Conservation (phyloP, 164 flowering plant species). For the Tetrastigma voinierianum region DNA sequence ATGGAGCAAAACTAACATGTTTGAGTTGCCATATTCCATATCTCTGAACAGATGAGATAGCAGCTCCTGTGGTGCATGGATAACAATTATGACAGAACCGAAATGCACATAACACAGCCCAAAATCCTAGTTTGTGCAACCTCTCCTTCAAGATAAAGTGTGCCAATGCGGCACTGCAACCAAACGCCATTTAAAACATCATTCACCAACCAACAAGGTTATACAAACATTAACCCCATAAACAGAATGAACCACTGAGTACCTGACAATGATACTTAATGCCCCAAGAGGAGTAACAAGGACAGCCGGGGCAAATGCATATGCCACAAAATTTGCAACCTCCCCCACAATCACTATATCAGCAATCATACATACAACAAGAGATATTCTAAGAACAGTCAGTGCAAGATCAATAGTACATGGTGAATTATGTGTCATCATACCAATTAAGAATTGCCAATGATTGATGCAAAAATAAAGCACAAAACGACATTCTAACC, state of each 20-base stretch:
- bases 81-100: conserved; percentile 76
- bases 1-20: conserved; percentile 37
- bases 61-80: conserved; percentile 86
- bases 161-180: conserved; percentile 74
- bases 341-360: conserved; percentile 82
- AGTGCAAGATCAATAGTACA: conserved; percentile 14
- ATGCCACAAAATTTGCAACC: conserved; percentile 81
- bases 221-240: neutral
- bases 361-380: conserved; percentile 27
- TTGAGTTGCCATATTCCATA: conserved; percentile 86
- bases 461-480: neutral
- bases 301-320: conserved; percentile 91
- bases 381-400: conserved; percentile 20
- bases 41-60: conserved; percentile 72
- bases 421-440: neutral
- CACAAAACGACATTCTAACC: neutral
- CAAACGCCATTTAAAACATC: conserved; percentile 4
- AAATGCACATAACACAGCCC: conserved; percentile 85
- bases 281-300: conserved; percentile 95
- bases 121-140: conserved; percentile 56
- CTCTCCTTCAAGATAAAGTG: conserved; percentile 77
- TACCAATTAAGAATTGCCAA: neutral
- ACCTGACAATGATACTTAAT: conserved; percentile 85
- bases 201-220: neutral
- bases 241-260: neutral